Evolutionary conservation across 805 yeast genomes (phyloP).

Genomic region (Candida wancherniae): DNA sequence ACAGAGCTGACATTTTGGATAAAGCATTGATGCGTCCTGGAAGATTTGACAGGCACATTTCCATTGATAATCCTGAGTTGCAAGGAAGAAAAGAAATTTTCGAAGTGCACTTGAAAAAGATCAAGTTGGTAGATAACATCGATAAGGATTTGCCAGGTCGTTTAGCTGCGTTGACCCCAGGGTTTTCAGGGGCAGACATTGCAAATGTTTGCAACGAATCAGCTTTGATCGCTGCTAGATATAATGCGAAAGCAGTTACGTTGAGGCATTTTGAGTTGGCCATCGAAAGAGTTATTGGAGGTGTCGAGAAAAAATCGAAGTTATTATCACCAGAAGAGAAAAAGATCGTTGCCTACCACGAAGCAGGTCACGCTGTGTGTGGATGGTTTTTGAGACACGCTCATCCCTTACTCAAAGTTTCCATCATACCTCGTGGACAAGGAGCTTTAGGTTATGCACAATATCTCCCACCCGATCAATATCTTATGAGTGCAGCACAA

Average conservation of each 20-base stretch:
- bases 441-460: slow-evolving; percentile 97
- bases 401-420: slow-evolving; percentile 88
- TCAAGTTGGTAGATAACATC: slow-evolving; percentile 45
- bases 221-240: slow-evolving; percentile 87
- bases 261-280: slow-evolving; percentile 83
- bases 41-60: slow-evolving; percentile 85
- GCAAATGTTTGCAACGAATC: slow-evolving; percentile 95
- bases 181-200: slow-evolving; percentile 94
- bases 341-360: slow-evolving; percentile 86
- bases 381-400: slow-evolving; percentile 90
- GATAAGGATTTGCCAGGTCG: slow-evolving; percentile 67
- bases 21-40: slow-evolving; percentile 92
- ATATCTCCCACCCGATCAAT: slow-evolving; percentile 85
- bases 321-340: slow-evolving; percentile 78
- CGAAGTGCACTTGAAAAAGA: slow-evolving; percentile 67
- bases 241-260: slow-evolving; percentile 55
- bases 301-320: slow-evolving; percentile 81
- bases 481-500: slow-evolving; percentile 70
- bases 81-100: slow-evolving; percentile 87
- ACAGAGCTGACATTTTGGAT: slow-evolving; percentile 87
- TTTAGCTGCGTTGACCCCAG: slow-evolving; percentile 89
- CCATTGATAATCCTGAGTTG: slow-evolving; percentile 81
- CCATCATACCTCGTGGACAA: slow-evolving; percentile 90
- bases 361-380: slow-evolving; percentile 95
- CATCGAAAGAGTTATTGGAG: slow-evolving; percentile 90